These are phyloP conservation scores for Lithospermum erythrorhizon DNA, from an alignment of 257 asterid species.

Conservation along the genomic window DNA sequence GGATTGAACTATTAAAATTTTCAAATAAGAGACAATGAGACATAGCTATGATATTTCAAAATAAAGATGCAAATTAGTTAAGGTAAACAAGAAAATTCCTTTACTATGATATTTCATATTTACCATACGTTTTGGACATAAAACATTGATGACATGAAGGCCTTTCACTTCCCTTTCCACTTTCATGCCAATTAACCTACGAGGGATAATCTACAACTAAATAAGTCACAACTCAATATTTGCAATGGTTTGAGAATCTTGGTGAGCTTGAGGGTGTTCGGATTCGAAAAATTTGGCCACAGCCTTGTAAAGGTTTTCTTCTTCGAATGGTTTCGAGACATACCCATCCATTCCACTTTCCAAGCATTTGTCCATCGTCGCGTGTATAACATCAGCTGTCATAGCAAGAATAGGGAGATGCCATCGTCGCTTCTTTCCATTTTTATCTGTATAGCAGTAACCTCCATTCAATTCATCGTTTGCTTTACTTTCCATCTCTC, in stretches of 20 bases:
- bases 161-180: background rate
- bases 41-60: too few relatives aligned
- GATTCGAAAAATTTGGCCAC: slow-evolving; percentile 70
- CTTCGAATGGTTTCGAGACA: slow-evolving; percentile 85
- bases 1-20: too few relatives aligned
- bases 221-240: background rate
- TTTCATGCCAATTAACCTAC: too few relatives aligned
- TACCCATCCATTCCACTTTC: slow-evolving; percentile 82
- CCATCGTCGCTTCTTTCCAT: slow-evolving; percentile 20
- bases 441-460: slow-evolving; percentile 9
- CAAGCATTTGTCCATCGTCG: slow-evolving; percentile 67
- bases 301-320: slow-evolving; percentile 64
- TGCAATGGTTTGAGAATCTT: background rate
- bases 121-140: background rate
- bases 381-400: slow-evolving; percentile 92
- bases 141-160: background rate
- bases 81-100: background rate
- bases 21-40: too few relatives aligned
- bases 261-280: slow-evolving; percentile 18
- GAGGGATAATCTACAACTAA: background rate
- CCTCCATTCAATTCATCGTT: slow-evolving; percentile 26
- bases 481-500: slow-evolving; percentile 58
- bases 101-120: too few relatives aligned
- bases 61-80: background rate
- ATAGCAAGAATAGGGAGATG: slow-evolving; percentile 82